Conservation (phyloP, 2,329 filamentous ascomycete species). For the Bimuria novae-zelandiae region DNA sequence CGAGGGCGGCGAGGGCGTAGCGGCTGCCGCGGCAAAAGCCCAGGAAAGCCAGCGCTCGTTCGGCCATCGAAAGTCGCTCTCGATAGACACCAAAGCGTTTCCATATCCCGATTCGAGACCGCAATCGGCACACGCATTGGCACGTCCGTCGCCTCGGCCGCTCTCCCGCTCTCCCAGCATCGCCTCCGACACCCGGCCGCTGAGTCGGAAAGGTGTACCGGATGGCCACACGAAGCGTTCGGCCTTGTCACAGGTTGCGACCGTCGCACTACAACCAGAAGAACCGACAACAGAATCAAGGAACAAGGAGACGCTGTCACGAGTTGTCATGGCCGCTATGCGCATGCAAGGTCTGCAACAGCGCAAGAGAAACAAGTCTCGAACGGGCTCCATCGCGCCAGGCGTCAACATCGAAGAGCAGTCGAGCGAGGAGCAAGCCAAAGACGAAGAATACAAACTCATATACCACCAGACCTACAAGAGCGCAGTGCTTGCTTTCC, state of each 20-base stretch:
- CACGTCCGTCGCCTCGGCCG: constrained; percentile 30
- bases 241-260: constrained; percentile 41
- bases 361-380: constrained; percentile 42
- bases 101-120: constrained; percentile 31
- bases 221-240: constrained; percentile 37
- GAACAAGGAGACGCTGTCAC: constrained; percentile 57
- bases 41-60: constrained; percentile 31
- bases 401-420: constrained; percentile 21
- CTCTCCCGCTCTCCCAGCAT: constrained; percentile 41
- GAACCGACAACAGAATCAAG: constrained; percentile 43
- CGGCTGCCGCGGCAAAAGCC: constrained; percentile 47
- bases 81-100: constrained; percentile 29
- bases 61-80: constrained; percentile 40
- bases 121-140: constrained; percentile 26
- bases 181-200: constrained; percentile 35
- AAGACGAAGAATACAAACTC: constrained; percentile 57
- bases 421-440: constrained; percentile 31
- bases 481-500: constrained; percentile 53
- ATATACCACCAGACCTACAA: constrained; percentile 59
- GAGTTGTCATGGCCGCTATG: constrained; percentile 59
- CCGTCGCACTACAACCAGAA: constrained; percentile 32
- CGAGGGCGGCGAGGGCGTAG: constrained; percentile 49
- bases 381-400: constrained; percentile 28
- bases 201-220: constrained; percentile 34
- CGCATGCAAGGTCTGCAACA: constrained; percentile 56